Percentiles rank a stretch among this genome's conserved stretches.
These are phyloP conservation scores for Chlamydomonas applanata DNA, from an alignment of 139 green algal genomes.

Conservation along the genomic window DNA sequence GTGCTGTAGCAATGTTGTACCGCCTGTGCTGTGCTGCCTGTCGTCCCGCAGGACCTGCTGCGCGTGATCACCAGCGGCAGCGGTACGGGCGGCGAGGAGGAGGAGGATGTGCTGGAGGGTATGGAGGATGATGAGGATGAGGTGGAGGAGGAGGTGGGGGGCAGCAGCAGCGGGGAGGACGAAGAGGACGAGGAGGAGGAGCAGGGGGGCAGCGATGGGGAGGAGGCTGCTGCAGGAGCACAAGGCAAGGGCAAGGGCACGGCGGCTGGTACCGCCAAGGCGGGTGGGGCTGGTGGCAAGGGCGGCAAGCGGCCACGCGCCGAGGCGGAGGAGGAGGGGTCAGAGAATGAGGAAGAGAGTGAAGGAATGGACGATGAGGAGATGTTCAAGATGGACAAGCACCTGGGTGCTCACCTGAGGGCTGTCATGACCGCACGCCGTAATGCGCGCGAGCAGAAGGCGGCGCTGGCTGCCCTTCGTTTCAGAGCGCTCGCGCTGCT, in stretches of 20 bases:
- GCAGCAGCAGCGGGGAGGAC: conserved; percentile 1
- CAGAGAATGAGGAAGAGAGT: not conserved
- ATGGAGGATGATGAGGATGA: conserved; percentile 8
- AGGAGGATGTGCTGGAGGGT: conserved; percentile 9
- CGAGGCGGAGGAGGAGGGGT: not conserved
- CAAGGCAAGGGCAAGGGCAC: not conserved
- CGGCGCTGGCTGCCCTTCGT: conserved; percentile 61
- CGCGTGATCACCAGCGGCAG: conserved; percentile 45
- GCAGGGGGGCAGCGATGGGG: not conserved
- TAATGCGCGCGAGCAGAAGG: conserved; percentile 23
- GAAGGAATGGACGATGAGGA: conserved; percentile 20
- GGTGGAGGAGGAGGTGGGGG: conserved; percentile 17
- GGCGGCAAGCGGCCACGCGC: too few relatives aligned
- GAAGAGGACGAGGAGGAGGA: conserved; percentile 17
- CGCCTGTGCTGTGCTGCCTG: too few relatives aligned
- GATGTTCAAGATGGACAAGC: conserved; percentile 79
- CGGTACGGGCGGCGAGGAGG: conserved; percentile 34
- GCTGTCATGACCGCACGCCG: conserved; percentile 26
- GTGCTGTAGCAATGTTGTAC: too few relatives aligned
- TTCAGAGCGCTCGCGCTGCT: conserved; percentile 66
- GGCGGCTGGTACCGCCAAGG: not conserved
- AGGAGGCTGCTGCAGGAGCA: not conserved
- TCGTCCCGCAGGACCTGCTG: conserved; percentile 51
- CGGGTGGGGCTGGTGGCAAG: not conserved
- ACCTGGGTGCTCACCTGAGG: conserved; percentile 42